Evolutionary conservation across 2,329 filamentous ascomycete genomes (phyloP), one percentile per base, ranked within the genome.

Genomic region (Parastagonospora nodorum): DNA sequence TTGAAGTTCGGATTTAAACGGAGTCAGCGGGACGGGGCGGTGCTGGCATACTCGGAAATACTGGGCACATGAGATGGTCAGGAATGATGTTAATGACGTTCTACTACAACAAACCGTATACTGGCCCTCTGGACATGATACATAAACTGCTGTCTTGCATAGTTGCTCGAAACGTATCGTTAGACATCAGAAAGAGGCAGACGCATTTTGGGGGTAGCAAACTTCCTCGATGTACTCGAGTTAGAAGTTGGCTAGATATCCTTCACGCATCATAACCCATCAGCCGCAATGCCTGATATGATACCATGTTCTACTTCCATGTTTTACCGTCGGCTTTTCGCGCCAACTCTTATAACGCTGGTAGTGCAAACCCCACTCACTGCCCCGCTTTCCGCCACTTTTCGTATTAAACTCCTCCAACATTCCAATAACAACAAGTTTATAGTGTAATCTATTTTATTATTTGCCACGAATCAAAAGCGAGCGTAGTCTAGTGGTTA

Each of bases 401-500:
- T 32, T 32, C 8, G 30, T 32, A 10, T 11, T 8, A 11, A 7
- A 31, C 29, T 31, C 29, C 29, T 7, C 29, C 7, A 7, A 11
- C 29, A 31, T 7, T 31, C 29, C n/a, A 31, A 31, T 31, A 31
- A 31, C 7, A 38, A 38, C 19, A 37, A 15, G 10, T 11, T 10
- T 16, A 11, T 8, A 38, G 6, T 19, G n/a, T n/a, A n/a, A 38
- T 2, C 12, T 27, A 10, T 19, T 27, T 19, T 15, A 27, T 14
- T 24, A 24, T 24, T 24, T 24, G 19, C 19, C 19, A 24, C 19
- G 5, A 24, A 3, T 24, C 3, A 24, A 32, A 3, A 45, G 51
- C 57, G 54, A 45, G 50, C 52, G 46, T 58, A 58, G 57, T 62
- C 59, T 58, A 63, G 68, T 70, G 67, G 68, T 72, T 61, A 72